phyloP scores from a whole-genome alignment of 2,329 filamentous ascomycete genomes.

The Penicillium sp. region DNA sequence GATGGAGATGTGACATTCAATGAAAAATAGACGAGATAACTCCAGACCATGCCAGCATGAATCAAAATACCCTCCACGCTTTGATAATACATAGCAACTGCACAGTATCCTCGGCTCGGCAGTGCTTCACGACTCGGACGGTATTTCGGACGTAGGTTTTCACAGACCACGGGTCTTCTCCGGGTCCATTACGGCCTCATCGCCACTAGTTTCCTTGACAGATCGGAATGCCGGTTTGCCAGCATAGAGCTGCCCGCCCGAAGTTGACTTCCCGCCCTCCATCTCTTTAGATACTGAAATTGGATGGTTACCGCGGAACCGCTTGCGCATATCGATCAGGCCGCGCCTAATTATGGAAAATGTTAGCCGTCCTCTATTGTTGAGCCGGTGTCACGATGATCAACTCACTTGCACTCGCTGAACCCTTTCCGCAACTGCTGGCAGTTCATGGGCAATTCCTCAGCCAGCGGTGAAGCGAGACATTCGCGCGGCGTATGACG shows the following conservation, averaged over 20 bases:
- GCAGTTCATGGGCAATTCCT: conserved; percentile 79
- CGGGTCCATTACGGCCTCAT: conserved; percentile 53
- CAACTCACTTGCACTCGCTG: conserved; percentile 72
- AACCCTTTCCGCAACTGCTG: conserved; percentile 90
- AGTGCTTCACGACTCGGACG: not conserved
- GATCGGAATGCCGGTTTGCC: conserved; percentile 66
- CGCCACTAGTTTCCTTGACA: conserved; percentile 62
- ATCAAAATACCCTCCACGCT: conserved; percentile 8
- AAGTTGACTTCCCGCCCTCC: conserved; percentile 46
- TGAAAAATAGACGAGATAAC: conserved; percentile 11
- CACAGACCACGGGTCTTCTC: conserved; percentile 46
- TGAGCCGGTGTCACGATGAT: not conserved
- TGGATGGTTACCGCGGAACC: conserved; percentile 90
- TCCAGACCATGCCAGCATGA: conserved; percentile 25
- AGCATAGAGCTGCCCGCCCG: conserved; percentile 69
- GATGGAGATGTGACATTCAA: conserved; percentile 6
- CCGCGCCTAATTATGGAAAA: too few species aligned
- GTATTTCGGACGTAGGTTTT: conserved; percentile 1
- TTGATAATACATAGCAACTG: conserved; percentile 4
- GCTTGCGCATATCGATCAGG: conserved; percentile 97
- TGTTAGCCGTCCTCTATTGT: conserved; percentile 6
- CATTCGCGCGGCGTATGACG: conserved; percentile 84
- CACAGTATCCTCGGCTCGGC: not conserved
- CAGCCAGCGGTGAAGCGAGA: conserved; percentile 72
- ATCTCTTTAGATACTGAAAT: conserved; percentile 63